phyloP scores from a whole-genome alignment of 2,329 filamentous ascomycete genomes.

The Monosporascus sp. region DNA sequence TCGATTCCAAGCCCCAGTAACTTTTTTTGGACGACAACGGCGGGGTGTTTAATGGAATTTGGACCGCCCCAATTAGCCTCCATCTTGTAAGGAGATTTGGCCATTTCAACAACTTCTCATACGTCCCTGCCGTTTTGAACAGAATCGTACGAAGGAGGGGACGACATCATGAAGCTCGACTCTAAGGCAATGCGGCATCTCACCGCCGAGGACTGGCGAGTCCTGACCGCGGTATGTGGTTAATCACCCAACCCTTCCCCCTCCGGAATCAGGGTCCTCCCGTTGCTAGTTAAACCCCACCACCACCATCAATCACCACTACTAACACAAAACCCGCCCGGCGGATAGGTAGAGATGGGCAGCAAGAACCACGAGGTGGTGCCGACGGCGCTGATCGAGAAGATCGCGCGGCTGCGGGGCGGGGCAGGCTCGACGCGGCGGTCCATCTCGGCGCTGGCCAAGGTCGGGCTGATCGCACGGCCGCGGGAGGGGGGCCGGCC shows the following conservation, averaged over 20 bases:
- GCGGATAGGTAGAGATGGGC: slow-evolving; percentile 75
- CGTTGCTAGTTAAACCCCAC: slow-evolving; percentile 6
- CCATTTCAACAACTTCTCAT: not conserved
- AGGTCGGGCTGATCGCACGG: slow-evolving; percentile 83
- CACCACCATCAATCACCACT: slow-evolving; percentile 20
- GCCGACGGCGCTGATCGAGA: slow-evolving; percentile 81
- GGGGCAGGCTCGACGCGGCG: slow-evolving; percentile 75
- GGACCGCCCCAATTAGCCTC: too few species aligned
- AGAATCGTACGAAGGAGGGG: not conserved
- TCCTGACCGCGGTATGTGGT: slow-evolving; percentile 75
- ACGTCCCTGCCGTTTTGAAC: not conserved
- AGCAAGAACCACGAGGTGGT: slow-evolving; percentile 97
- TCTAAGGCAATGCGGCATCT: slow-evolving; percentile 91
- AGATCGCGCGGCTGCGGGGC: slow-evolving; percentile 74
- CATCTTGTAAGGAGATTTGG: too few species aligned
- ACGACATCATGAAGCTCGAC: slow-evolving; percentile 78
- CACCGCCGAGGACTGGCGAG: slow-evolving; percentile 87
- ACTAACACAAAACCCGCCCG: slow-evolving; percentile 26
- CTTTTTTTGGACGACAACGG: not conserved
- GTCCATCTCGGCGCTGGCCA: slow-evolving; percentile 86
- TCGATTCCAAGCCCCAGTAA: not conserved
- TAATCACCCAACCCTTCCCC: too few species aligned
- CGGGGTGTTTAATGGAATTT: not conserved
- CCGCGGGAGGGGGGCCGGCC: slow-evolving; percentile 61
- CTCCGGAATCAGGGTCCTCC: slow-evolving; percentile 4